Base-by-base conservation (phyloP, 1,284 basidiomycete genomes). In the Austropuccinia psidii region DNA sequence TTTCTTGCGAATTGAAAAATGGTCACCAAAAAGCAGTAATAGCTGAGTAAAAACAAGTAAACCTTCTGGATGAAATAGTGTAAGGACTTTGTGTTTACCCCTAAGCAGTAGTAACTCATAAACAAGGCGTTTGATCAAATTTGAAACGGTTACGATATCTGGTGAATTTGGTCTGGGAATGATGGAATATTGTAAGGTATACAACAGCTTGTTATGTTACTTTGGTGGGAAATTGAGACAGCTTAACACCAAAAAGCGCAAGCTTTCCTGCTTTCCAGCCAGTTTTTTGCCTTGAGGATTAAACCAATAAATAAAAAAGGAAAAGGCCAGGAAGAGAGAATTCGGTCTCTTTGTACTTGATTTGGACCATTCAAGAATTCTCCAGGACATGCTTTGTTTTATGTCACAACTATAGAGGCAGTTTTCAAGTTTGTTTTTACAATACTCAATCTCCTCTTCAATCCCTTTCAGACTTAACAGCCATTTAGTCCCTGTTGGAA, bases 241-340 rank as follows among this genome's bases (percentile, higher is more conserved):
- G 24, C 41, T 69, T 24, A 43, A 55, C 17, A 41, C 21, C 17
- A 69, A 55, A 13, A 55, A 27, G 1, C 67, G 52, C 37, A 69
- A 15, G 0, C 41, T 57, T 55, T 41, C 7, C 8, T 57, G 52
- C 6, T 55, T 57, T 24, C 67, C 67, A 8, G 29, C 41, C 17
- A 33, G 19, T 37, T 69, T 69, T 39, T 69, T 69, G 13, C 67
- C 67, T 21, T 27, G 21, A 7, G 39, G 67, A 35, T 69, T 69
- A 29, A 69, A 69, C 67, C 67, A 69, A 35, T 69, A 37, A 31
- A 58, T 39, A 49, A 58, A 58, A 17, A 69, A 43, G 4, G 67
- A 69, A 49, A 69, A 58, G 13, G 47, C 39, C 2, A 66, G 47
- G 17, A 33, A 27, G 17, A 66, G 24, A 4, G 62, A n/a, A n/a